These are phyloP conservation scores for Populus simonii DNA, from an alignment of 345 rosid species.

Conservation along the genomic window DNA sequence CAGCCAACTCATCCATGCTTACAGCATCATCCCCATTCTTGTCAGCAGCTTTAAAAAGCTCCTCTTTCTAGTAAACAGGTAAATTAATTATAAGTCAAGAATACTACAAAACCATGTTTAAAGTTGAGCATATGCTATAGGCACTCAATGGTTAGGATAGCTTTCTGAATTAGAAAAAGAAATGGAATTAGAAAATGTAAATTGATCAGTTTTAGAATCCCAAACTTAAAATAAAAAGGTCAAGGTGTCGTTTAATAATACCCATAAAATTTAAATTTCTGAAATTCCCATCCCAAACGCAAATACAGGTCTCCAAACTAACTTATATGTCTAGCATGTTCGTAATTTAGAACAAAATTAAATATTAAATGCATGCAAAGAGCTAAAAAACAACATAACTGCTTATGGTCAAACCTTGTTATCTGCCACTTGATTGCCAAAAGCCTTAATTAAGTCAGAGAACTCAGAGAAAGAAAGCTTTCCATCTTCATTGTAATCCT, in stretches of 20 bases:
- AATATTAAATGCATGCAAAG: background rate
- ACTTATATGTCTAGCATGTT: background rate
- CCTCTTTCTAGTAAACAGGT: slow-evolving; percentile 67
- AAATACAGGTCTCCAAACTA: background rate
- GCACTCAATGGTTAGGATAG: slow-evolving; percentile 7
- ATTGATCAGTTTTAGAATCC: background rate
- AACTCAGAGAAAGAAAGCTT: slow-evolving; percentile 76
- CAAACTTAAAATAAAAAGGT: background rate
- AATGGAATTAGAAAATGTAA: slow-evolving; percentile 5
- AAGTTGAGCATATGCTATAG: background rate
- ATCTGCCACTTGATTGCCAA: slow-evolving; percentile 77
- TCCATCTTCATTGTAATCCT: slow-evolving; percentile 91
- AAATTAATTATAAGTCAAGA: slow-evolving; percentile 25
- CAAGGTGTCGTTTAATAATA: background rate
- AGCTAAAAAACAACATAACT: slow-evolving; percentile 6
- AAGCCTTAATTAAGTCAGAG: slow-evolving; percentile 68
- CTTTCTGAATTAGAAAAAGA: background rate
- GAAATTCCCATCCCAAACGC: background rate
- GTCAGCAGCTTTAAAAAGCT: slow-evolving; percentile 89
- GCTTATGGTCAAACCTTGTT: slow-evolving; percentile 53
- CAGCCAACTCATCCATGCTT: slow-evolving; percentile 91
- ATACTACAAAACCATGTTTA: background rate
- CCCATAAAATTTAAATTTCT: background rate
- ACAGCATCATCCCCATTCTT: slow-evolving; percentile 81
- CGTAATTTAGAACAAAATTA: background rate